Conservation (phyloP, 352 stramenopile species). For the Pythium periplocum region DNA sequence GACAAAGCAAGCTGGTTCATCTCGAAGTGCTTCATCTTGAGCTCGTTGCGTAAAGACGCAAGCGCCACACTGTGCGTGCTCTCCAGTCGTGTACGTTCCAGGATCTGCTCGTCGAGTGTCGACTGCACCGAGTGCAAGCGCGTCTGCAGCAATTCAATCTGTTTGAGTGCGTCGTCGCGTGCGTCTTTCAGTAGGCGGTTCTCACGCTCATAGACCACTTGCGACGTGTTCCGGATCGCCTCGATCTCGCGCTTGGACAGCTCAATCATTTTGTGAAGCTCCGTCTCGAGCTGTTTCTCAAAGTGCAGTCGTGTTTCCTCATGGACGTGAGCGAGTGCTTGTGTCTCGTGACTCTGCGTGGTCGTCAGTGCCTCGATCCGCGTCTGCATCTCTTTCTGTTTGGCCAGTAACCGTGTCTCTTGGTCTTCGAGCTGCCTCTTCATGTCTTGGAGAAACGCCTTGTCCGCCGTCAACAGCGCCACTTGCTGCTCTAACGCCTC, state of each 20-base stretch:
- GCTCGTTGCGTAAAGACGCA: slow-evolving; percentile 43
- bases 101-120: slow-evolving; percentile 48
- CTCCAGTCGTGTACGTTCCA: slow-evolving; percentile 51
- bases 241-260: slow-evolving; percentile 66
- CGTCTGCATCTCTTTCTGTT: slow-evolving; percentile 31
- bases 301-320: slow-evolving; percentile 59
- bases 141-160: slow-evolving; percentile 47
- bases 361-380: slow-evolving; percentile 34
- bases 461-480: slow-evolving; percentile 46
- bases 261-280: slow-evolving; percentile 68
- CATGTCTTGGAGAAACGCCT: slow-evolving; percentile 48
- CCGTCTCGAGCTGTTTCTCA: slow-evolving; percentile 58
- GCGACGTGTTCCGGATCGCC: slow-evolving; percentile 50
- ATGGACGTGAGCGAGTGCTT: slow-evolving; percentile 34
- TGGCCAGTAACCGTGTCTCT: slow-evolving; percentile 26
- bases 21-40: slow-evolving; percentile 84
- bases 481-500: slow-evolving; percentile 29
- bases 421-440: slow-evolving; percentile 57
- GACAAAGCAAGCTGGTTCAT: slow-evolving; percentile 58
- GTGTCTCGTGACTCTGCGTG: slow-evolving; percentile 31
- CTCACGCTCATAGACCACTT: slow-evolving; percentile 68
- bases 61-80: slow-evolving; percentile 44
- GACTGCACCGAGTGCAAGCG: slow-evolving; percentile 40
- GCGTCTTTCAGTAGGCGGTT: slow-evolving; percentile 66
- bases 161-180: slow-evolving; percentile 53